Base-by-base conservation (phyloP, 140 eudicot genomes). In the Cichorium intybus region DNA sequence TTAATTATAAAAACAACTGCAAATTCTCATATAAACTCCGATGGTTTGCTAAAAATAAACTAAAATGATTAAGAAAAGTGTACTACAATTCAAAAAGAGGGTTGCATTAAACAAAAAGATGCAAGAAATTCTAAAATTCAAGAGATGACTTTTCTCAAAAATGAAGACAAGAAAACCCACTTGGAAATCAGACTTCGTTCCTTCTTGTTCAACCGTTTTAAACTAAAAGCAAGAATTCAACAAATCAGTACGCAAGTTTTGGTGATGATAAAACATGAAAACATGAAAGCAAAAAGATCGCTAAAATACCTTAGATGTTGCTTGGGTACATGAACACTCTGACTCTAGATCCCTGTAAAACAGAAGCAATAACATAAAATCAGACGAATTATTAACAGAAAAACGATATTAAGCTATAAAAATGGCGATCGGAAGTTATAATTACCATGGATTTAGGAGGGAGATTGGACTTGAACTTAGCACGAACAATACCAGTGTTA, bases 261-360 rank as follows among this genome's bases (percentile, higher is more conserved):
- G n/a, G n/a, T n/a, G n/a, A n/a, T 24, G 26, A 55, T 15, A 3
- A 4, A 57, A 5, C 14, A 12, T 11, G 22, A 22, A 22, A 18
- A 5, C 0, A 16, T 10, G 26, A 12, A 48, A n/a, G 31, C 31
- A 15, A 26, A 10, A 9, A 10, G 16, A 22, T 34, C 0, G 9
- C 0, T 34, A 14, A 1, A 18, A 14, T 75, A 81, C 92, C 87
- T 85, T 50, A 85, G 29, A 85, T 85, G 50, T 81, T 81, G 83
- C 92, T 85, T 48, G 85, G 87, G 60, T 85, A 85, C 92, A 85
- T 85, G 56, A 85, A 70, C 7, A 85, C 92, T 60, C 92, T 78
- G 37, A 85, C 85, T 66, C 77, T 81, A 5, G 77, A 80, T 23
- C 87, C 89, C 95, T 81, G 69, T 27, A 67, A 71, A 21, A 47